These are phyloP conservation scores for Ensete ventricosum DNA, from an alignment of 176 grass and related monocot genomes.

Conservation along the genomic window DNA sequence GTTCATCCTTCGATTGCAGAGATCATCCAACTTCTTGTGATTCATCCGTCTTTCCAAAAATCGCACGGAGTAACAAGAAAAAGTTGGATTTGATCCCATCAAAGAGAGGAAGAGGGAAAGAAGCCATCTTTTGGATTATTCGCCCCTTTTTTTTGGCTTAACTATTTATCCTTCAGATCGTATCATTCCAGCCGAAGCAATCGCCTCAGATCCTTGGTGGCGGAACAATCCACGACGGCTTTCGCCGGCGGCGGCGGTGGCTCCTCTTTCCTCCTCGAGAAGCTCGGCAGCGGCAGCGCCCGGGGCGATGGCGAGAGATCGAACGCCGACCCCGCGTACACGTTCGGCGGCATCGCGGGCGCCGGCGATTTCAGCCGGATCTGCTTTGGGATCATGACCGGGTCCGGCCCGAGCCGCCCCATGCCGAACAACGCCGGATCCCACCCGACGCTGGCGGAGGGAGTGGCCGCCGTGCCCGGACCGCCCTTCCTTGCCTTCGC, in stretches of 20 bases:
- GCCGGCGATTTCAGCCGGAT: not conserved
- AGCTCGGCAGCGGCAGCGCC: constrained; percentile 48
- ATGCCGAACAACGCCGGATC: not conserved
- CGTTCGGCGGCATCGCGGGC: not conserved
- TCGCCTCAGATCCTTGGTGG: constrained; percentile 55
- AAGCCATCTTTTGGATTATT: not conserved
- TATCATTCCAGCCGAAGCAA: constrained; percentile 47
- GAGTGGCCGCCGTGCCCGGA: not conserved
- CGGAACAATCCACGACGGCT: constrained; percentile 27
- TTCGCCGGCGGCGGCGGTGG: not conserved
- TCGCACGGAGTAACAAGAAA: not conserved
- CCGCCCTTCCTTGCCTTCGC: not conserved
- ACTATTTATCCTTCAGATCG: not conserved
- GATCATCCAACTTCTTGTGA: not conserved
- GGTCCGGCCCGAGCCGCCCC: not conserved
- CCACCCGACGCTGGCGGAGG: not conserved
- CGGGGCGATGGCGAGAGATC: constrained; percentile 43
- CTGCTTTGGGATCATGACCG: constrained; percentile 4
- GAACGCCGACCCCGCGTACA: constrained; percentile 31
- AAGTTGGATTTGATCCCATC: not conserved
- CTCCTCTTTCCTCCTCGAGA: constrained; percentile 6
- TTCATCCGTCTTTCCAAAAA: not conserved
- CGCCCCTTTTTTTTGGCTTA: not conserved
- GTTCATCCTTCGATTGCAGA: too few species aligned
- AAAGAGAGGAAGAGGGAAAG: not conserved